Percentiles rank a stretch among this genome's conserved stretches.
Evolutionary conservation across 208 protist species (phyloP).

Genomic region (Vickermania ingenoplastis): DNA sequence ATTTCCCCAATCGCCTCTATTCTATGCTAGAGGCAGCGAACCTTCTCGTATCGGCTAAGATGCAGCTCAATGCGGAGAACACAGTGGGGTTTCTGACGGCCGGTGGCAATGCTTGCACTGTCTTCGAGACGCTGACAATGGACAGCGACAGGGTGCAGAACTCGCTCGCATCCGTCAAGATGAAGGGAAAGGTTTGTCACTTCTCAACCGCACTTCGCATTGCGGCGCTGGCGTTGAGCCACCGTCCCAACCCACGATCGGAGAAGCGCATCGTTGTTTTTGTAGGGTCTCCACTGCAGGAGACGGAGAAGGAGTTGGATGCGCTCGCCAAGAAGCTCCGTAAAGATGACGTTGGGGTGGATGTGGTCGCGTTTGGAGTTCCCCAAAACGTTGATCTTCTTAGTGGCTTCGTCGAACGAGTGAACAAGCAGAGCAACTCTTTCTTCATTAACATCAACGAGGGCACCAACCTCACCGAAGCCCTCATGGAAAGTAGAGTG

Average conservation of each 20-base stretch:
- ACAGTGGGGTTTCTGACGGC: conserved; percentile 94
- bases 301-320: conserved; percentile 83
- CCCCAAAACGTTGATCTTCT: conserved; percentile 88
- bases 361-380: conserved; percentile 95
- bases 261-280: conserved; percentile 98
- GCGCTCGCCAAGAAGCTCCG: conserved; percentile 93
- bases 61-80: conserved; percentile 94
- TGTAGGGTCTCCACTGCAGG: conserved; percentile 92
- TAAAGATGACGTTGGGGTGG: conserved; percentile 96
- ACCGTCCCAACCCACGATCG: conserved; percentile 90
- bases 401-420: conserved; percentile 82
- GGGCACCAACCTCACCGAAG: conserved; percentile 84
- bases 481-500: conserved; percentile 88
- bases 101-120: conserved; percentile 79
- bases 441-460: conserved; percentile 76
- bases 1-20: conserved; percentile 92
- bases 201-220: conserved; percentile 89
- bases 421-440: conserved; percentile 81
- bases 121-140: conserved; percentile 92
- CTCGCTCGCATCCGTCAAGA: conserved; percentile 76
- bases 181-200: conserved; percentile 82
- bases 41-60: conserved; percentile 90
- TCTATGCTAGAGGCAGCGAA: conserved; percentile 95
- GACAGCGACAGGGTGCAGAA: conserved; percentile 93
- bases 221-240: conserved; percentile 93